A percentile compares a stretch with the other conserved stretches of the same genome.
These are phyloP conservation scores for Alternaria sp. DNA, from an alignment of 2,329 filamentous ascomycete species.

Conservation along the genomic window DNA sequence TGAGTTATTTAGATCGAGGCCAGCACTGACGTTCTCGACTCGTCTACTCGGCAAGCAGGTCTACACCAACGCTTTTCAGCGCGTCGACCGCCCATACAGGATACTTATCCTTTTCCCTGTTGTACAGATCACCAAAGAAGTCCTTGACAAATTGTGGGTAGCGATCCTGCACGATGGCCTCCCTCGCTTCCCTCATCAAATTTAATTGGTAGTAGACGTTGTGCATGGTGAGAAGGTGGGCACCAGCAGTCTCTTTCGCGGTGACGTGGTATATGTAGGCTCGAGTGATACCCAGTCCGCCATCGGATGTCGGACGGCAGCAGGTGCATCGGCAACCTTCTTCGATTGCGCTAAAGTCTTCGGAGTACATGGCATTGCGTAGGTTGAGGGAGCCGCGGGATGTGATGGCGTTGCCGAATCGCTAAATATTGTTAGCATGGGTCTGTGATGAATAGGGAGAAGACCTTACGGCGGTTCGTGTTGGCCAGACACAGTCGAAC, in stretches of 20 bases:
- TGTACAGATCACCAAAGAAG: constrained; percentile 80
- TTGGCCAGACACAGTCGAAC: constrained; percentile 99
- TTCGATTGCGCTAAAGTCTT: constrained; percentile 85
- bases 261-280: constrained; percentile 92
- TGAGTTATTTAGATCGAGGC: neutral
- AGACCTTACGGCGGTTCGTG: constrained; percentile 74
- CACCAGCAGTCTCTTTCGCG: constrained; percentile 92
- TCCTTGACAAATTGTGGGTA: constrained; percentile 78
- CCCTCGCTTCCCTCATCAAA: constrained; percentile 76
- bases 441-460: neutral
- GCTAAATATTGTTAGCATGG: constrained; percentile 44
- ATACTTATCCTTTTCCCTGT: constrained; percentile 66
- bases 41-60: constrained; percentile 31
- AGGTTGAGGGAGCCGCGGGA: constrained; percentile 82
- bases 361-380: constrained; percentile 74
- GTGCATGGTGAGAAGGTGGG: constrained; percentile 85
- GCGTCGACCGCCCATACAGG: constrained; percentile 87
- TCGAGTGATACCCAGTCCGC: constrained; percentile 79
- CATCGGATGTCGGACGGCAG: constrained; percentile 71
- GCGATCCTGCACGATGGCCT: constrained; percentile 79
- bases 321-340: constrained; percentile 80
- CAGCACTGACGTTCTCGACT: too few relatives aligned
- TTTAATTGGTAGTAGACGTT: constrained; percentile 92
- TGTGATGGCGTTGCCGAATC: constrained; percentile 95
- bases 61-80: constrained; percentile 76